Evolutionary conservation across 805 yeast species (phyloP), one percentile per base, ranked within the genome.

Genomic region (Ascoidea tarda): DNA sequence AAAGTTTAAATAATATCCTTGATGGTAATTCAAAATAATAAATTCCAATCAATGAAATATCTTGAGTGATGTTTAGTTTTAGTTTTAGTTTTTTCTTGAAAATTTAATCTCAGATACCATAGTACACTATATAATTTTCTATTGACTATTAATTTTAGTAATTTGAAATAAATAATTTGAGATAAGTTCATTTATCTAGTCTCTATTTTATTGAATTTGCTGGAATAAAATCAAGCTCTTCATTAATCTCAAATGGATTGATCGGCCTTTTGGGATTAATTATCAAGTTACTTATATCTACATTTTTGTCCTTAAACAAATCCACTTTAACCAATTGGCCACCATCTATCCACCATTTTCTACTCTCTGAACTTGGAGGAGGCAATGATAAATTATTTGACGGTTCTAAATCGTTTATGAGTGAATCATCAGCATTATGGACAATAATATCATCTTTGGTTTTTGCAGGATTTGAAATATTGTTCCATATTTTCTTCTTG

Each of bases 291-390:
- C 45, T 33, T 5, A 32, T 33, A n/a, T 38, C 50, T 31, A 8
- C 50, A 16, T 33, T 44, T 48, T 42, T 32, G 6, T 46, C 42
- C 21, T 67, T 60, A 50, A 67, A 66, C 16, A 85, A 71, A 6
- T 63, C 63, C 2, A 91, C 84, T 61, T 83, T 87, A 1, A 90
- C 89, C 10, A 82, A 76, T 54, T 75, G 73, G 0, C 93, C 91
- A 8, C 82, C 82, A 12, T 84, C 82, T 16, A 87, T 72, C 99
- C 99, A 93, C 99, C 99, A 93, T 65, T 87, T 87, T 28, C 75
- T 69, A 12, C 72, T 66, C 53, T 87, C 96, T 0, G 93, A 78
- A 54, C 95, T 84, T 14, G 99, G 99, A 1, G 96, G 87, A 5
- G 97, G 96, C 51, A 90, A 71, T 6, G 75, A 76, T 53, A 60